phyloP scores from a whole-genome alignment of 2,329 filamentous ascomycete species.

The Colletotrichum sp. region DNA sequence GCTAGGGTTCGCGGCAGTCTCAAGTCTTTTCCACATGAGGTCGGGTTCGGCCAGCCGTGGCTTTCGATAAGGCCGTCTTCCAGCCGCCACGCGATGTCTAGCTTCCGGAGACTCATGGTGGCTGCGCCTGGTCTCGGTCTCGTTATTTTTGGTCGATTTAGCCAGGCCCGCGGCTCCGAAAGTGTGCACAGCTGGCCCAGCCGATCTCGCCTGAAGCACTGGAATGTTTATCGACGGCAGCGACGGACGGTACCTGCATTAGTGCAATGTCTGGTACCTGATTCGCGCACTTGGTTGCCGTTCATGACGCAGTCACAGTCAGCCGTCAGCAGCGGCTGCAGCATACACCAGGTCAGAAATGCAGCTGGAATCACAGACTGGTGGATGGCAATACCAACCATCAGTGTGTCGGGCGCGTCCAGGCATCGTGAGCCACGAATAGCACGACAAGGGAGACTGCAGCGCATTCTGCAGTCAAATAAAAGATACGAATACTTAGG shows the following conservation, averaged over 20 bases:
- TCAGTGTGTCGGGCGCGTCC: not conserved
- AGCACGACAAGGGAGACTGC: not conserved
- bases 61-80: conserved; percentile 1
- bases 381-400: not conserved
- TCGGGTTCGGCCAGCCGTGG: not conserved
- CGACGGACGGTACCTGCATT: conserved; percentile 15
- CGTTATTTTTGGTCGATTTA: conserved; percentile 7
- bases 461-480: conserved; percentile 6
- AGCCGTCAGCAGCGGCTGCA: conserved; percentile 7
- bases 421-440: not conserved
- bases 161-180: not conserved
- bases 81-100: not conserved
- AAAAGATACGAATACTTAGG: conserved; percentile 1
- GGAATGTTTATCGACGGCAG: not conserved
- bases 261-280: conserved; percentile 8
- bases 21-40: not conserved
- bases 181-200: not conserved
- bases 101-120: not conserved
- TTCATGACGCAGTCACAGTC: conserved; percentile 5
- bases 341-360: not conserved
- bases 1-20: not conserved
- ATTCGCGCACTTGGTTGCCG: not conserved
- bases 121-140: not conserved
- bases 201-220: not conserved
- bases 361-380: conserved; percentile 3